Conservation (phyloP, 1,139 yeast species). For the Yamadazyma buinensis region DNA sequence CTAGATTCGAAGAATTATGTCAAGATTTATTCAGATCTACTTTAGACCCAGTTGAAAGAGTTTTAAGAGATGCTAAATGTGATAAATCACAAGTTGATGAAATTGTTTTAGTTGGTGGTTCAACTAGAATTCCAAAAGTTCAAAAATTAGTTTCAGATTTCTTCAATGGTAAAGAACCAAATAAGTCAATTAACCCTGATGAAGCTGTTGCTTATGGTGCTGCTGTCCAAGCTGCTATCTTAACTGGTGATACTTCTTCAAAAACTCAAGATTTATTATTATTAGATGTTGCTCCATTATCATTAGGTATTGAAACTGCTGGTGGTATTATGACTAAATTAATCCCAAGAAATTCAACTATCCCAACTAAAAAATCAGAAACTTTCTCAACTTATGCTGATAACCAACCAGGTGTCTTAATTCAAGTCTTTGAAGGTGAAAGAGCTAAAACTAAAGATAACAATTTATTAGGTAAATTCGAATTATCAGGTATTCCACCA, state of each 20-base stretch:
- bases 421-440: conserved; percentile 99
- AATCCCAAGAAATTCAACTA: conserved; percentile 99
- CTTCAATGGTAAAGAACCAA: conserved; percentile 97
- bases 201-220: conserved; percentile 99
- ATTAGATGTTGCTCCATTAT: conserved; percentile 97
- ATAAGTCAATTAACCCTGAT: conserved; percentile 97
- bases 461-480: conserved; percentile 99
- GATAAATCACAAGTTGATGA: conserved; percentile 88
- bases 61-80: conserved; percentile 91
- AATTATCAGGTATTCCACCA: conserved; percentile 98
- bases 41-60: conserved; percentile 97
- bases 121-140: conserved; percentile 99
- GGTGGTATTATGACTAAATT: conserved; percentile 99
- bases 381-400: conserved; percentile 99
- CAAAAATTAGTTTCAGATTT: conserved; percentile 96
- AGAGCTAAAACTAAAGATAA: conserved; percentile 99
- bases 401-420: conserved; percentile 98
- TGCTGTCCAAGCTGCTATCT: conserved; percentile 98
- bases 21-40: conserved; percentile 95
- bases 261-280: conserved; percentile 96
- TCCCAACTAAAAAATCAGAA: conserved; percentile 99
- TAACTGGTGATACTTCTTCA: conserved; percentile 96
- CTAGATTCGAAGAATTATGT: conserved; percentile 92
- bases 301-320: conserved; percentile 97
- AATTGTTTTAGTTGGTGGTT: conserved; percentile 99